Base-by-base conservation (phyloP, 1,284 basidiomycete genomes). In the Lignosus rhinocerotis region DNA sequence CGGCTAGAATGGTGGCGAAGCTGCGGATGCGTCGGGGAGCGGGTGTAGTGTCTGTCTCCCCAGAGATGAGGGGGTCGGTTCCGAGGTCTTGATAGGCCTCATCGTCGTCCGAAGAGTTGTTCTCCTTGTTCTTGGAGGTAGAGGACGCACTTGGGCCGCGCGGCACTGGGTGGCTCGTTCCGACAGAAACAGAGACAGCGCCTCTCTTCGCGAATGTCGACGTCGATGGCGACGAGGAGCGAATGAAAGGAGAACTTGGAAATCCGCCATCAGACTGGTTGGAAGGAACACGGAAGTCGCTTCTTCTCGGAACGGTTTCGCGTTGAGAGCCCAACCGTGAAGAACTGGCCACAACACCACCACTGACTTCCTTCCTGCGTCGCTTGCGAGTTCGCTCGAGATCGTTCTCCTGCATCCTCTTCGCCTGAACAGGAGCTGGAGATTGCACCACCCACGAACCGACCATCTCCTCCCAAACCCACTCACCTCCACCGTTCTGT, bases 391-490 rank as follows among this genome's bases (percentile, higher is more conserved):
- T 39, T 6, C 45, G 57, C 1, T 42, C 41, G 21, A 43, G 25
- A 2, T 49, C 39, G 19, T 43, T 36, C 19, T 58, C 41, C 43
- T 42, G 45, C 43, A 34, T 30, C 32, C 25, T 58, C 53, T 62
- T 67, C 32, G 57, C 55, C n/a, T 50, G 47, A 14, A 34, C 42
- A 7, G 60, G 57, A 8, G 57, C 62, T 16, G 77, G 75, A 0
- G 74, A 72, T 59, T 67, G 72, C 49, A 67, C 69, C 45, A 78
- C 73, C 76, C 78, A 81, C 53, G 72, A 73, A 10, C 70, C 76
- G 10, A 80, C 67, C 67, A 75, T 73, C 50, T 75, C 76, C 60
- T 81, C 79, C 78, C 78, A 80, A 33, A 75, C 73, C 76, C 78
- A 81, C 38, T 76, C 69, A 8, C 59, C 58, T 11, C 59, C 61